Base-by-base conservation (phyloP, 2,329 filamentous ascomycete genomes). In the Scortechinia acanthostroma region DNA sequence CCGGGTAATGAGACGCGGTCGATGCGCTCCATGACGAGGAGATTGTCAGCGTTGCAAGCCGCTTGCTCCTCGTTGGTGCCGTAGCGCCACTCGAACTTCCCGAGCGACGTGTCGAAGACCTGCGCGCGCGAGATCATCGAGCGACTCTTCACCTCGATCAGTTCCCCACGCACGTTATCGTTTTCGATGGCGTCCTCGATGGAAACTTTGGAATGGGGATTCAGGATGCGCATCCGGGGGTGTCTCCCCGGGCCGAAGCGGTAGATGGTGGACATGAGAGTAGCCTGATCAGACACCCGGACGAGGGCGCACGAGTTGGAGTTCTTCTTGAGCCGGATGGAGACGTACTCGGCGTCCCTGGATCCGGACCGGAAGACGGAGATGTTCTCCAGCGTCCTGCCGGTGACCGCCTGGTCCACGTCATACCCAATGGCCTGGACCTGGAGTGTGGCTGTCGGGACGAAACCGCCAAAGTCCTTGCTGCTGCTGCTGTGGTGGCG, bases 71-170 rank as follows among this genome's bases (percentile, higher is more conserved):
- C 43, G 15, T 30, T 22, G 16, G 23, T 43, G 20, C 46, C 48
- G 43, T 49, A 49, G 33, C 48, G 48, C 48, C 48, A 49, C 46
- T 49, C 45, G 25, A 49, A 47, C 22, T 21, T 48, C 21, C 48
- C 48, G 43, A 42, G 44, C 22, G 46, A 43, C 21, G 48, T 48
- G 17, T 22, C 48, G 21, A 49, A 33, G 43, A 22, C 22, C n/a
- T 33, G 21, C 23, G 43, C 33, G 23, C 48, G 48, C 43, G 46
- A 48, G 45, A 25, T 28, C 17, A 48, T 45, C 23, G 22, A 47
- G 45, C 42, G 47, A 20, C 30, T 48, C 25, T 44, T 47, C 40
- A 48, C 47, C 28, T 47, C 45, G 43, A 44, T 20, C 20, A 48
- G 42, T 25, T 47, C 45, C 28, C 45, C 42, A 20, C 30, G 22